These are phyloP conservation scores for Ballota nigra DNA, from an alignment of 257 asterid species.

Conservation along the genomic window DNA sequence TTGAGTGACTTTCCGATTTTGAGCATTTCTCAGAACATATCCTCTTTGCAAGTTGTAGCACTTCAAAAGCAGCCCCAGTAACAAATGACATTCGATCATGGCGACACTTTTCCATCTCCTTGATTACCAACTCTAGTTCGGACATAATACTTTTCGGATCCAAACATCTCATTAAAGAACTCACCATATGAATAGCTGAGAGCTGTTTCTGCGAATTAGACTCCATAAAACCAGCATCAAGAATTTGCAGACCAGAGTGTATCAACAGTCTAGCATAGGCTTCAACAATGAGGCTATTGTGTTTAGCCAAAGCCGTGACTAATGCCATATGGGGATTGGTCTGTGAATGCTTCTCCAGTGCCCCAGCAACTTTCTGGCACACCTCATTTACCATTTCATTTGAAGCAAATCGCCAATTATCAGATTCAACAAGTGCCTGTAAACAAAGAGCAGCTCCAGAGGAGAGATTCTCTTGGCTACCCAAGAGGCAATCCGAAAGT, in stretches of 20 bases:
- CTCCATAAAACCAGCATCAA: constrained; percentile 55
- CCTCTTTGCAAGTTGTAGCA: constrained; percentile 66
- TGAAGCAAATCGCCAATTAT: constrained; percentile 89
- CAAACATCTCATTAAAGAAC: constrained; percentile 69
- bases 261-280: constrained; percentile 81
- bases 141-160: constrained; percentile 76
- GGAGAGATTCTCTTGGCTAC: constrained; percentile 73
- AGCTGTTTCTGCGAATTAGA: constrained; percentile 76
- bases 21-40: constrained; percentile 49
- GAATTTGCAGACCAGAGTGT: constrained; percentile 57
- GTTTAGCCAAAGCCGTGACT: constrained; percentile 78
- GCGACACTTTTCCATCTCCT: constrained; percentile 86
- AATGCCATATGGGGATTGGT: constrained; percentile 81
- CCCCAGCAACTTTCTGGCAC: constrained; percentile 86
- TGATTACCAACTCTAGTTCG: constrained; percentile 60
- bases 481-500: constrained; percentile 80
- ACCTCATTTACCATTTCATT: constrained; percentile 83
- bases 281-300: constrained; percentile 75
- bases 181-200: constrained; percentile 87
- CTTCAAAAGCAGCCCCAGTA: constrained; percentile 91
- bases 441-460: constrained; percentile 93
- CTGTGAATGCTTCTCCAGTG: constrained; percentile 75
- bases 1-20: constrained; percentile 47
- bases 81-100: constrained; percentile 78
- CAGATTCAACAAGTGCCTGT: constrained; percentile 84